Evolutionary conservation across 495 filamentous ascomycete genomes (phyloP), one percentile per base, ranked within the genome.

Genomic region (Penicillium diatomitis): DNA sequence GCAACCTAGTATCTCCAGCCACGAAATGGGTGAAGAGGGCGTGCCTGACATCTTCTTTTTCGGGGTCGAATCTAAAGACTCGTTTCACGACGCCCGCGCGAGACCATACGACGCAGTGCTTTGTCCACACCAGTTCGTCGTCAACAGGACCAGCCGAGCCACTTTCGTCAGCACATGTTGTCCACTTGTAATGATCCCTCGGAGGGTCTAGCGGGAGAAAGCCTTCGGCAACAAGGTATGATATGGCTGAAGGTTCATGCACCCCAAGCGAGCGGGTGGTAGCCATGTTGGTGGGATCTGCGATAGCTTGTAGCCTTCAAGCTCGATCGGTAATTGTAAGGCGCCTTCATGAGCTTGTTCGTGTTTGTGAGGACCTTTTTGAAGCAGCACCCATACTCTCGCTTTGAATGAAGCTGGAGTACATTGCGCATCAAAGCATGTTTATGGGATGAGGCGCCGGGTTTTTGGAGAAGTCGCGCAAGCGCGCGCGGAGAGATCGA

Each of bases 21-120:
- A 83, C 81, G 54, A 98, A 98, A 51, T 78, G 81, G 30, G 91
- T 87, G 51, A 97, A 77, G 8, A 96, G 66, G 10, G 88, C 92
- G 63, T 96, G 86, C 35, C 76, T 77, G 46, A 97, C 82, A 33
- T 82, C 71, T 60, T 96, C 88, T 49, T 88, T 83, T 60, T 97
- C 92, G 6, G 87, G 69, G 47, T 91, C 85, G 61, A 96, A 87
- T 44, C 79, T 82, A 69, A 90, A 99, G 51, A 87, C 80, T 59
- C 89, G 87, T 48, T 87, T 87, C 58, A 96, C 83, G 35, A 94
- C 71, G 41, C 85, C 85, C 38, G 87, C 89, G 45, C 87, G 80
- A 32, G 88, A 95, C 90, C 90, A 99, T 50, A 96, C 81, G 33
- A 95, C 92, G 56, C 86, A 86, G 51, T 76, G 76, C 32, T 85